phyloP scores from a whole-genome alignment of 495 filamentous ascomycete species.

The Apodospora peruviana region DNA sequence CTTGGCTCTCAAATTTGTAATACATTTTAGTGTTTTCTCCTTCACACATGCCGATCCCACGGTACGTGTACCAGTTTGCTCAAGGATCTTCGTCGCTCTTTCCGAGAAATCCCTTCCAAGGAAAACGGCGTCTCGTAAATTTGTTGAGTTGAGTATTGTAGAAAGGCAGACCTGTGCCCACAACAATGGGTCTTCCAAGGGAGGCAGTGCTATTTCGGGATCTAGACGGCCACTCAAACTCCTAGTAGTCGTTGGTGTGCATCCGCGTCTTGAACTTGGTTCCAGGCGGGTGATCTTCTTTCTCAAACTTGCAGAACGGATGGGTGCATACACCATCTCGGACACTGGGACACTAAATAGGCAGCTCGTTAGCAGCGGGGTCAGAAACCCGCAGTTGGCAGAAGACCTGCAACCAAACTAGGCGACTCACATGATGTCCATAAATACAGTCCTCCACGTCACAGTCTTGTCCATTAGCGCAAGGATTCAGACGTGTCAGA shows the following conservation, averaged over 20 bases:
- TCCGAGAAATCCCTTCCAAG: too few species aligned
- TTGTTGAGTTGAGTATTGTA: too few species aligned
- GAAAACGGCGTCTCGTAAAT: too few species aligned
- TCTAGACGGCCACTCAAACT: too few species aligned
- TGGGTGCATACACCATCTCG: constrained; percentile 35
- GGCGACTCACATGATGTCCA: constrained; percentile 58
- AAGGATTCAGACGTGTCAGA: constrained; percentile 74
- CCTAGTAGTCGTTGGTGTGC: constrained; percentile 14
- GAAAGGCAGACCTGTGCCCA: too few species aligned
- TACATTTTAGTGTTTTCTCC: too few species aligned
- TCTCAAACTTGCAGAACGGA: constrained; percentile 41
- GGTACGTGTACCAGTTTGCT: too few species aligned
- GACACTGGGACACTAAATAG: constrained; percentile 35
- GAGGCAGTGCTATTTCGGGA: not conserved
- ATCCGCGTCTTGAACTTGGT: constrained; percentile 36
- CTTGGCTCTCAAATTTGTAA: too few species aligned
- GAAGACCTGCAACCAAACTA: not conserved
- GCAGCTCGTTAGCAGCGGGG: not conserved
- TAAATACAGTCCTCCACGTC: constrained; percentile 77
- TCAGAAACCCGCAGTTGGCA: not conserved
- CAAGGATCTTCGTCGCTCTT: too few species aligned
- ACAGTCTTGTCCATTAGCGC: constrained; percentile 67
- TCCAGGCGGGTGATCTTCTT: constrained; percentile 45
- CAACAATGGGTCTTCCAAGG: too few species aligned
- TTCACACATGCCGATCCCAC: too few species aligned